Evolutionary conservation across 306 rosid genomes (phyloP), one percentile per base, ranked within the genome.

Genomic region (Ormosia emarginata): DNA sequence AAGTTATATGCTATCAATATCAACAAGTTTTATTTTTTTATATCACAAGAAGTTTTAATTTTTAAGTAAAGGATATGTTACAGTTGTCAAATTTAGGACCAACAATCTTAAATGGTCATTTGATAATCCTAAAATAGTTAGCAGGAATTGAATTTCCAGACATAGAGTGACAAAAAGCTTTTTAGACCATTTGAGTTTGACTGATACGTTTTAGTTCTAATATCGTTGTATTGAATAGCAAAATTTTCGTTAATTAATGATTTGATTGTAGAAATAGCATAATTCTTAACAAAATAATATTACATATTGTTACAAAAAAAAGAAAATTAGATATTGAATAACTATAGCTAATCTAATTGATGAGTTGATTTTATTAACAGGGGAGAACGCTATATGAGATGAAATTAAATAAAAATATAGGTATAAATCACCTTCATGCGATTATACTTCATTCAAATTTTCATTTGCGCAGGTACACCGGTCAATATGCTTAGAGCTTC

Each of bases 401-500:
- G 50, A 71, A 61, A 59, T 49, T 8, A 13, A 62, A 44, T 69
- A 14, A 29, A 29, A 53, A 8, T 63, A n/a, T 55, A 13, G 0
- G 5, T 78, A 67, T 71, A 12, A 29, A 17, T 59, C 14, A 6
- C 61, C 15, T 63, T 50, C 8, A 6, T 44, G 41, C 49, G 61
- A 32, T 71, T 17, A 47, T 67, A 53, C 6, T 53, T 62, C 9
- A 18, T 47, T 67, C 3, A 58, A 53, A 40, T 79, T 81, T 62
- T 67, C 57, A 40, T 40, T 50, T 53, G 24, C 52, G 71, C 86
- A 91, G 96, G 88, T 85, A 46, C 92, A 90, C 67, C 83, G 74
- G 65, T 77, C 86, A 52, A 67, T 90, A 52, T 90, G 96, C 81
- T 37, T 58, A 1, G 84, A 86, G 82, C 96, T 91, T 73, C 65